Base-by-base conservation (phyloP, 176 grass and related monocot species). In the Raddia distichophylla region DNA sequence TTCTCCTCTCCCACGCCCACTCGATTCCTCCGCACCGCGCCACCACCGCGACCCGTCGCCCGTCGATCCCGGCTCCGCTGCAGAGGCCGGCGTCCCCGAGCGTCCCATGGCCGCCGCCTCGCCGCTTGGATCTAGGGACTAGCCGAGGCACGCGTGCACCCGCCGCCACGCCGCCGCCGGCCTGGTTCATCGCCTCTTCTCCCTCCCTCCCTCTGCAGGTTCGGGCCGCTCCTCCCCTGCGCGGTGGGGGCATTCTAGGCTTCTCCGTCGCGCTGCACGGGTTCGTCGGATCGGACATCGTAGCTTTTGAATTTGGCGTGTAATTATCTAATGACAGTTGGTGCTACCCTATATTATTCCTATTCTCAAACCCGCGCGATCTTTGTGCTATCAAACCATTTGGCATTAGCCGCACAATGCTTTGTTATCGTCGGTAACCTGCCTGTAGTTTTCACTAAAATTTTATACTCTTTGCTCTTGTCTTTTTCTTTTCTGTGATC, bases 351-450 rank as follows among this genome's bases (percentile, higher is more conserved):
- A 32, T 64, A 72, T 67, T 78, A 73, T 74, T 90, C 33, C 67
- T 78, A 73, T 74, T 90, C 33, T 78, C 22, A 87, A 77, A 80
- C 2, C 18, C 6, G 53, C 17, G 42, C 16, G 10, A 83, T 80
- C n/a, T 52, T 49, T 52, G 8, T 75, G 13, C 64, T 60, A 53
- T 57, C 1, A 4, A 60, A 87, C 58, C 69, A 75, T 57, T 67
- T 90, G 77, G 58, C 59, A 52, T 57, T 60, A 67, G 32, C 33
- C 60, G n/a, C 58, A 42, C 6, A 49, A 57, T 45, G 19, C n/a
- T 20, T 71, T 81, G 17, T 42, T 57, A 11, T 8, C 44, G 35
- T 77, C 5, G 7, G 10, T 56, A 70, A 60, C 62, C 19, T 76
- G 47, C 71, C 58, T 44, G 0, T 78, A 3, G 8, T 70, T 82